Evolutionary conservation across 371 early-diverging fungal species (phyloP).

Genomic region (Actinomucor elegans): DNA sequence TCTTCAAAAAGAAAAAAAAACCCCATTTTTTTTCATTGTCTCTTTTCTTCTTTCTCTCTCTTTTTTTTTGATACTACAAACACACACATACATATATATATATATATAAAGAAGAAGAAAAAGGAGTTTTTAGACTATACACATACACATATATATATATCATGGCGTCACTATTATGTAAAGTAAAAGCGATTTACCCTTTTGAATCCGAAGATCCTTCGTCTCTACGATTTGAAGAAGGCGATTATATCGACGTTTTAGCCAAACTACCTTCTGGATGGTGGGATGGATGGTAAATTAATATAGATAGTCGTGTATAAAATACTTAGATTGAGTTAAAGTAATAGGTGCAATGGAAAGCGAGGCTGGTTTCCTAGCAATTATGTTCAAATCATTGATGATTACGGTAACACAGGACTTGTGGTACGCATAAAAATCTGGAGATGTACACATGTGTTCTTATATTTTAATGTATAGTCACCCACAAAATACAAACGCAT

Average conservation of each 20-base stretch:
- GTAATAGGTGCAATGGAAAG: constrained; percentile 40
- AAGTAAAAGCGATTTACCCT: constrained; percentile 74
- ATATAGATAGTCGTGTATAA: not conserved
- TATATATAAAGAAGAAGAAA: not conserved
- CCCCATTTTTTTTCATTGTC: not conserved
- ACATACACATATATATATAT: not conserved
- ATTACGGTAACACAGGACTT: constrained; percentile 28
- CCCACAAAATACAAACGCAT: not conserved
- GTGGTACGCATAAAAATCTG: constrained; percentile 14
- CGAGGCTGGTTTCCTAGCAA: constrained; percentile 87
- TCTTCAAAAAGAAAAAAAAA: not conserved
- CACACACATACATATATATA: not conserved
- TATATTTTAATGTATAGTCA: no score
- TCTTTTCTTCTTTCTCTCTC: constrained; percentile 1
- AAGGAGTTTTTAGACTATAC: not conserved
- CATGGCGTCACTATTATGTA: constrained; percentile 29
- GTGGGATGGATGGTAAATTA: constrained; percentile 82
- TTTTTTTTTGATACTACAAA: not conserved
- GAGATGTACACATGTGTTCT: no score
- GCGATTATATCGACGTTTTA: constrained; percentile 83
- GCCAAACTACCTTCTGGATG: constrained; percentile 84
- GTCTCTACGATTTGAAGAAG: constrained; percentile 64
- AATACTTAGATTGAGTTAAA: not conserved
- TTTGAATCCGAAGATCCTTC: constrained; percentile 75
- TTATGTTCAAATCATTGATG: constrained; percentile 62